Evolutionary conservation across 2,329 filamentous ascomycete genomes (phyloP).

Genomic region (Hymenoscyphus salicellus): DNA sequence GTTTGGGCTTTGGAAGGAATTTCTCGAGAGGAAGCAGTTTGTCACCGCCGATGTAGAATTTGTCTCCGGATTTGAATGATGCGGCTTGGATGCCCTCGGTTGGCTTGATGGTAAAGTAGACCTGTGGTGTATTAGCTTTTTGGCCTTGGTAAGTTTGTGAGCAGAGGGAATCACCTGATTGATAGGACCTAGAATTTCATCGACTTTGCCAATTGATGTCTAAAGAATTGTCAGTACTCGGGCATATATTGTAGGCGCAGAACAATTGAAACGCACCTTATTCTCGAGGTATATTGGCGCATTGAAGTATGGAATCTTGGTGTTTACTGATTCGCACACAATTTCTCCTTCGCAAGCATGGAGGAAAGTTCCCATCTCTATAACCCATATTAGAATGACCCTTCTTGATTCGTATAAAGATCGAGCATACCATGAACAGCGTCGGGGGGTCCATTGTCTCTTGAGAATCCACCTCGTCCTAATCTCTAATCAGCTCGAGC

Average conservation of each 20-base stretch:
- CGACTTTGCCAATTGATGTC: slow-evolving; percentile 91
- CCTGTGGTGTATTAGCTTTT: slow-evolving; percentile 35
- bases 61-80: slow-evolving; percentile 94
- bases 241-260: neutral
- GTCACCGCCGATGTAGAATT: slow-evolving; percentile 92
- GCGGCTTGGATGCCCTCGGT: slow-evolving; percentile 92
- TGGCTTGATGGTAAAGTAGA: slow-evolving; percentile 98
- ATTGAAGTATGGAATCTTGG: slow-evolving; percentile 98
- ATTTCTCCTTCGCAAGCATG: slow-evolving; percentile 97
- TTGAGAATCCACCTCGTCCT: slow-evolving; percentile 62
- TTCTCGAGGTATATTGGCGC: slow-evolving; percentile 98
- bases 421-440: slow-evolving; percentile 51
- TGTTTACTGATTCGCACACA: slow-evolving; percentile 91
- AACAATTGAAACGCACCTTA: slow-evolving; percentile 58
- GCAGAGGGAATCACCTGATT: slow-evolving; percentile 59
- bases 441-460: slow-evolving; percentile 61
- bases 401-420: neutral
- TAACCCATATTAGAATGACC: slow-evolving; percentile 19
- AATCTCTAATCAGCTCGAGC: slow-evolving; percentile 24
- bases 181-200: slow-evolving; percentile 95
- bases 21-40: slow-evolving; percentile 93
- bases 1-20: slow-evolving; percentile 94
- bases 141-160: neutral
- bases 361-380: slow-evolving; percentile 90
- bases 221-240: slow-evolving; percentile 34